Conservation (phyloP, 2,329 filamentous ascomycete genomes). For the Ophiostoma pallidulum region DNA sequence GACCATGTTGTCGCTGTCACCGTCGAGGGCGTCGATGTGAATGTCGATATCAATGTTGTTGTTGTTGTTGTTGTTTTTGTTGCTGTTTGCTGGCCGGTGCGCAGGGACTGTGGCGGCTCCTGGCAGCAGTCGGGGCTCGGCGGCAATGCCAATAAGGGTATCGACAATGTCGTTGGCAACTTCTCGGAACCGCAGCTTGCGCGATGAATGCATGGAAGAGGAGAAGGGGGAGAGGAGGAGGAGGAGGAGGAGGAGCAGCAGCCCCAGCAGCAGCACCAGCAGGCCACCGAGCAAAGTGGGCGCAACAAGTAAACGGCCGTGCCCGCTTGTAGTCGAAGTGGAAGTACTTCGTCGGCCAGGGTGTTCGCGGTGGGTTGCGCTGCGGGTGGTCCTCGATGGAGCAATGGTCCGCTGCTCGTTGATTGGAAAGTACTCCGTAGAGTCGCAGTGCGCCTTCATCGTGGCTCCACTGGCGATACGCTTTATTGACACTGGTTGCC, state of each 20-base stretch:
- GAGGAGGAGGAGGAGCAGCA: no score
- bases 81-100: background rate
- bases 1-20: background rate
- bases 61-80: background rate
- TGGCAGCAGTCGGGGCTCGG: conserved; percentile 37
- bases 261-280: no score
- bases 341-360: background rate
- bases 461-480: background rate
- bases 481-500: conserved; percentile 13
- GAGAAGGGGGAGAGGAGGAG: background rate
- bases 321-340: conserved; percentile 1
- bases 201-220: conserved; percentile 20
- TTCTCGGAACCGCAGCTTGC: conserved; percentile 20
- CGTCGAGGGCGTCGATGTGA: background rate
- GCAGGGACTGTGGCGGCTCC: conserved; percentile 21
- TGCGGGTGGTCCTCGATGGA: no score
- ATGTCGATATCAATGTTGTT: background rate
- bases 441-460: conserved; percentile 1
- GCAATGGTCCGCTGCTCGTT: background rate
- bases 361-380: no score
- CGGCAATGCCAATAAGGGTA: conserved; percentile 29
- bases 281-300: no score
- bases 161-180: conserved; percentile 22
- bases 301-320: background rate
- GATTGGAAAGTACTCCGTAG: background rate